Base-by-base conservation (phyloP, 139 green algal genomes). In the Ettlia oleoabundans region DNA sequence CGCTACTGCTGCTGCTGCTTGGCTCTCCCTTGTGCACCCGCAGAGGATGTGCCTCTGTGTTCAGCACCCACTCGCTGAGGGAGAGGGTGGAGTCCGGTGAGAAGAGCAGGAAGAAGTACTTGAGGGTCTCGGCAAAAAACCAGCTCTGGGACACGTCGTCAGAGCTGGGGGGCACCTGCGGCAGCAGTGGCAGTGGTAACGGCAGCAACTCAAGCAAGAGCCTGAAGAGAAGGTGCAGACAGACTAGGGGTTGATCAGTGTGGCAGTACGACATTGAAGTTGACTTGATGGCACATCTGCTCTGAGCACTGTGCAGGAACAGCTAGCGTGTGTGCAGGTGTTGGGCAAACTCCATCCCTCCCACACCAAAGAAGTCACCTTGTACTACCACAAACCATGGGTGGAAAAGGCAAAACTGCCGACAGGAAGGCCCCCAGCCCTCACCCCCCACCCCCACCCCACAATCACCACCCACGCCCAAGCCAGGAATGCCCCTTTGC, bases 51-150 rank as follows among this genome's bases (percentile, higher is more conserved):
- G 93, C 93, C 64, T 96, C 93, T 0, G 93, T 96, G 83, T 96
- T 96, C 52, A 96, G 88, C 33, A 96, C 93, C 89, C 89, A 96
- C 43, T 94, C 67, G 70, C 91, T 76, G 18, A 96, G 84, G 24
- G 73, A 33, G 4, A 96, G 66, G 4, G 88, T 47, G 42, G 85
- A 69, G 28, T 85, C 84, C 15, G 79, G 53, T 3, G 75, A 80
- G 52, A 95, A 96, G 5, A 96, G 87, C 19, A 96, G 86, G 64
- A 92, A 96, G 22, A 96, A 78, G 80, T 96, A 93, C 85, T 96
- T 96, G 33, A 96, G 86, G 4, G 93, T 94, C 79, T 96, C 93
- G 2, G 93, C 93, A 8, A 95, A 43, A 51, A 92, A 96, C 86
- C 93, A 96, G 72, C 73, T 90, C 76, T 93, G 88, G 87, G 91